Percentiles rank a stretch among this genome's conserved stretches.
phyloP scores from a whole-genome alignment of 768 basidiomycete species.

The Hypholoma sublateritium region DNA sequence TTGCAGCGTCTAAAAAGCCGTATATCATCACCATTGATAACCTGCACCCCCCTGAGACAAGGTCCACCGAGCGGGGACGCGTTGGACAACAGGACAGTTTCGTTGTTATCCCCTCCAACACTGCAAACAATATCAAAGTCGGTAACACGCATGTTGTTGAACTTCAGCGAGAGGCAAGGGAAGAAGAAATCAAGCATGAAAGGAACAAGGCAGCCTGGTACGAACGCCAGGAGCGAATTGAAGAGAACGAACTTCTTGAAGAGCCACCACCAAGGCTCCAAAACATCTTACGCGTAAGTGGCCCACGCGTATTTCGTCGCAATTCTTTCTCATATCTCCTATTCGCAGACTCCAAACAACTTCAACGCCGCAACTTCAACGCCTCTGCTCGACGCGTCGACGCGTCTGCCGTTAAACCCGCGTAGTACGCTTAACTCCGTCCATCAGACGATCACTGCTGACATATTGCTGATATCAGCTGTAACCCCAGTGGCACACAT shows the following conservation, averaged over 20 bases:
- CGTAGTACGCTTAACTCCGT: neutral
- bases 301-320: neutral
- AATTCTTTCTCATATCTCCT: neutral
- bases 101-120: constrained; percentile 20
- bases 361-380: neutral
- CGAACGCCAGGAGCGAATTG: constrained; percentile 16
- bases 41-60: constrained; percentile 21
- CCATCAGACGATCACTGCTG: neutral
- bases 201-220: constrained; percentile 27
- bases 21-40: constrained; percentile 31
- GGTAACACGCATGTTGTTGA: constrained; percentile 20
- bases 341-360: too few species aligned
- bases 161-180: constrained; percentile 11
- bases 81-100: constrained; percentile 22
- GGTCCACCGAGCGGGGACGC: neutral
- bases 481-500: constrained; percentile 3
- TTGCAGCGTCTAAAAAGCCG: constrained; percentile 34
- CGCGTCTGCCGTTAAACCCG: constrained; percentile 4
- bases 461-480: neutral
- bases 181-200: constrained; percentile 17
- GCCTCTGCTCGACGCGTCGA: neutral
- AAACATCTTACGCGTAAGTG: neutral
- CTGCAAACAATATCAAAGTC: constrained; percentile 14
- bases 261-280: neutral
- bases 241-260: constrained; percentile 3